These are phyloP conservation scores for Sicyos edulis DNA, from an alignment of 306 rosid genomes.

Conservation along the genomic window DNA sequence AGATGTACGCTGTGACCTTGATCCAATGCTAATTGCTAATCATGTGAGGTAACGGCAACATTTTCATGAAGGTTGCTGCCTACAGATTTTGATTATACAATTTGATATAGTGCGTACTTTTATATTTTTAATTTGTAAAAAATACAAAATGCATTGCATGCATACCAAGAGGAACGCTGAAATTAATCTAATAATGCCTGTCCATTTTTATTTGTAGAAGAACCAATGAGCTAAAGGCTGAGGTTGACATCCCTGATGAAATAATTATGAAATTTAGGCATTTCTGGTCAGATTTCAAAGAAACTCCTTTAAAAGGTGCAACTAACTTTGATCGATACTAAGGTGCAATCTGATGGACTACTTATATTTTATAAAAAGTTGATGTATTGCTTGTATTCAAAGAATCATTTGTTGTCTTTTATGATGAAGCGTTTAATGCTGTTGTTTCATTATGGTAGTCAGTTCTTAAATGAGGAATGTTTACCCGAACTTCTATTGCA, in stretches of 20 bases:
- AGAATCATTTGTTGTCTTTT: neutral
- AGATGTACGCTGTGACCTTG: slow-evolving; percentile 93
- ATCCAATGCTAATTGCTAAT: slow-evolving; percentile 81
- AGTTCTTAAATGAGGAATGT: slow-evolving; percentile 12
- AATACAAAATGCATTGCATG: neutral
- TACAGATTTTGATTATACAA: slow-evolving; percentile 13
- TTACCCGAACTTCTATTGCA: slow-evolving; percentile 25
- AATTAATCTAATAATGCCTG: neutral
- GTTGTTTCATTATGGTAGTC: slow-evolving; percentile 3
- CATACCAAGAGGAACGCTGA: slow-evolving; percentile 2
- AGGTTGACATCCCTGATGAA: slow-evolving; percentile 60
- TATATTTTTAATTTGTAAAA: no score
- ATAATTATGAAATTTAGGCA: slow-evolving; percentile 50
- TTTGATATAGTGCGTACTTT: neutral
- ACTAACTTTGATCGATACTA: neutral
- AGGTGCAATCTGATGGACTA: slow-evolving; percentile 1
- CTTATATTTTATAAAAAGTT: neutral
- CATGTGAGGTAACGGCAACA: slow-evolving; percentile 48
- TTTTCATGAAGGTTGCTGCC: slow-evolving; percentile 18
- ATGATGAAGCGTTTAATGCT: neutral
- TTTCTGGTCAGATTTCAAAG: slow-evolving; percentile 67
- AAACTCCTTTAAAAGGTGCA: slow-evolving; percentile 76
- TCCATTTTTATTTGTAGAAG: slow-evolving; percentile 41
- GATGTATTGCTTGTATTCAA: neutral
- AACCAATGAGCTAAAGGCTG: slow-evolving; percentile 74